A percentile compares a stretch with the other conserved stretches of the same genome.
These are phyloP conservation scores for Rhodotorula sp. DNA, from an alignment of 1,284 basidiomycete genomes.

Conservation along the genomic window DNA sequence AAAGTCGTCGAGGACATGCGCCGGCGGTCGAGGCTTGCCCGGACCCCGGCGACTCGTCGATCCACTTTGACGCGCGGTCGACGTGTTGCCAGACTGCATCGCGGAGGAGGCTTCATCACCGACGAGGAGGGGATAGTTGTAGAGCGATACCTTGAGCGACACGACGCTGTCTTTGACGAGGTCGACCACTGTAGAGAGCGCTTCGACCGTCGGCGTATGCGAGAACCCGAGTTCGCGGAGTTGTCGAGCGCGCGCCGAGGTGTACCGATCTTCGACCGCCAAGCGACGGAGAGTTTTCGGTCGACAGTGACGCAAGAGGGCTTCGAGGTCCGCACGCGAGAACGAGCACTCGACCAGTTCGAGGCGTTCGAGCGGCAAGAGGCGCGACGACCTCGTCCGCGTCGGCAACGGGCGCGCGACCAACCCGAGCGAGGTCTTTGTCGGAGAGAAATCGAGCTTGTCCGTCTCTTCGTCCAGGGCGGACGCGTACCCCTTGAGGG, in stretches of 20 bases:
- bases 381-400: constrained; percentile 1
- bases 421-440: neutral
- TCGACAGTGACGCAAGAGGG: constrained; percentile 16
- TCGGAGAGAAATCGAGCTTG: constrained; percentile 19
- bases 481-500: constrained; percentile 23
- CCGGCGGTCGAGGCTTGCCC: no score
- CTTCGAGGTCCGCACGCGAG: constrained; percentile 9
- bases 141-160: constrained; percentile 15
- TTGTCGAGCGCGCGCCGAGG: neutral
- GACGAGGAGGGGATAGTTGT: constrained; percentile 13
- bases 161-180: constrained; percentile 3
- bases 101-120: neutral
- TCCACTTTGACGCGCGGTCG: neutral
- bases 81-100: neutral
- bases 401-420: constrained; percentile 18
- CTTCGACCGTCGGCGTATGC: constrained; percentile 7
- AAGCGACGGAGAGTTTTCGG: constrained; percentile 1
- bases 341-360: constrained; percentile 22
- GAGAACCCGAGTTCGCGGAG: neutral
- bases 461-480: neutral
- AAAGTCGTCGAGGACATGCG: constrained; percentile 20
- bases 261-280: constrained; percentile 13
- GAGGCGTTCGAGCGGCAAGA: constrained; percentile 16
- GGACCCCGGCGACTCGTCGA: no score
- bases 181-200: neutral